Evolutionary conservation across 208 protist species (phyloP), one percentile per base, ranked within the genome.

Genomic region (Trypanosoma brucei): DNA sequence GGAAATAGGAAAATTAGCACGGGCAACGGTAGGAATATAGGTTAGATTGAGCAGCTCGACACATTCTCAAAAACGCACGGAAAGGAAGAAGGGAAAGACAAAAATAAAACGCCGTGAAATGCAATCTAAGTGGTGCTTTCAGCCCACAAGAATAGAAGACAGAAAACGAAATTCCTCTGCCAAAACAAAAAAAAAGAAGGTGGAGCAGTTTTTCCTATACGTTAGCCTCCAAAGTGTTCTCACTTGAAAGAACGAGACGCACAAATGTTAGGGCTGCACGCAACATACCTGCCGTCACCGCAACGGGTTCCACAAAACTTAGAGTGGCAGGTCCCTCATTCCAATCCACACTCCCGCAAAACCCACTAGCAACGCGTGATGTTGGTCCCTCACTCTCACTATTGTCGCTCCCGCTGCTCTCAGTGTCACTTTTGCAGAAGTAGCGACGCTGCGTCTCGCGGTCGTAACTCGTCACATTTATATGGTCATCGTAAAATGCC

Each of bases 341-440:
- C 42, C 6, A 14, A 11, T 46, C 42, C 42, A 46, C 42, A 14
- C 6, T 11, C 6, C 42, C 8, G 8, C 42, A 11, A 6, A 46
- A 11, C 42, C 42, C 42, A 14, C 8, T 14, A 46, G 8, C 42
- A 46, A 14, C 52, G 2, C 51, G 36, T 35, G 49, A 60, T 6
- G 22, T 34, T 35, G 34, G 30, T 0, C 11, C 35, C 56, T 8
- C 30, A 14, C 49, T 50, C 22, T 42, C 37, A n/a, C n/a, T 35
- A 33, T 9, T 35, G 2, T 62, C 55, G 37, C 58, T 62, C 0
- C 40, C 53, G 44, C 59, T 58, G 30, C 64, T 72, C 38, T 72
- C 67, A 13, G 67, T 72, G 36, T 72, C 67, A 44, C 67, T 72
- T 39, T 22, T 51, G 34, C 59, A 66, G 37, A 72, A 72, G 39